phyloP scores from a whole-genome alignment of 495 filamentous ascomycete genomes.

The Tuber melanosporum region DNA sequence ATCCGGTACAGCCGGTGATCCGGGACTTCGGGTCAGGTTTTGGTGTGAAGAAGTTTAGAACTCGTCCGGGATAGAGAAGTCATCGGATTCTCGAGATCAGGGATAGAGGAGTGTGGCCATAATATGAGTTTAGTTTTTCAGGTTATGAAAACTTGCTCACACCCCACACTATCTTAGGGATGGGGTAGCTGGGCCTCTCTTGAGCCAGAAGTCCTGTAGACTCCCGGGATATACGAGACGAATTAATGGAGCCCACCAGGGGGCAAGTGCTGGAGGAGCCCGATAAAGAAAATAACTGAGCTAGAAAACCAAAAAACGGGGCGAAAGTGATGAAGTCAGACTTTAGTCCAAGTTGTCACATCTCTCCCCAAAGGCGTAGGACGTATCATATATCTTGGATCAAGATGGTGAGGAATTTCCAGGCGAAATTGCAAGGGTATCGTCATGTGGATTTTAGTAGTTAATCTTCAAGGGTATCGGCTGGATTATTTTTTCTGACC shows the following conservation, averaged over 20 bases:
- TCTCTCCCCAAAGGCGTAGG: background rate
- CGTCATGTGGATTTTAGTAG: background rate
- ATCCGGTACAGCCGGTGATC: background rate
- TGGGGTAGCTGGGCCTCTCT: background rate
- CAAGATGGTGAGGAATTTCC: background rate
- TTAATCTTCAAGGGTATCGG: background rate
- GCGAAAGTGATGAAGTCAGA: background rate
- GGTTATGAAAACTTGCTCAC: background rate
- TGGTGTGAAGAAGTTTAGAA: background rate
- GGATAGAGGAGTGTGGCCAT: background rate
- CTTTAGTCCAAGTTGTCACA: background rate
- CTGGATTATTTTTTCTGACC: background rate
- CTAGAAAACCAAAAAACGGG: background rate
- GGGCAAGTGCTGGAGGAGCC: background rate
- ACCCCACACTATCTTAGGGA: background rate
- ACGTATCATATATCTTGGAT: conserved; percentile 1
- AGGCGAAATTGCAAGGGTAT: background rate
- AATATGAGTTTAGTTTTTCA: background rate
- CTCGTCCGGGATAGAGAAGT: background rate
- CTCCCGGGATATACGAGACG: background rate
- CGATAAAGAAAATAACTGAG: background rate
- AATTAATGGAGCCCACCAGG: background rate
- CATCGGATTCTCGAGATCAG: background rate
- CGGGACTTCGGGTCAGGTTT: background rate
- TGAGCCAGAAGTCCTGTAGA: background rate